Evolutionary conservation across 352 stramenopile species (phyloP).

Genomic region (Pythium pyrilobum): DNA sequence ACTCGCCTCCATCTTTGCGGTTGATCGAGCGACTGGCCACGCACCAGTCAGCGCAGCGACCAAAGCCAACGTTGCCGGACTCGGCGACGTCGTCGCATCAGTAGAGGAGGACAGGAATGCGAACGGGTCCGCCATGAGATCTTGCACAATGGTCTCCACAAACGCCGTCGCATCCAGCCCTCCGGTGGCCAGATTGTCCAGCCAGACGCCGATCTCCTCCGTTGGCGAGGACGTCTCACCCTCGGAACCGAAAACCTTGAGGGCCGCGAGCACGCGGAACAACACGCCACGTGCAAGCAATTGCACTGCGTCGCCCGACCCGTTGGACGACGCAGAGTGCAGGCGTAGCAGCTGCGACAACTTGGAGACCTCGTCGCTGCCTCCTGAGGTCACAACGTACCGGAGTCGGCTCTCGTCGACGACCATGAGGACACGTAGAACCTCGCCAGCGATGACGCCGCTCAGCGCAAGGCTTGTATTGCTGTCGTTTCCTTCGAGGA

Average conservation of each 20-base stretch:
- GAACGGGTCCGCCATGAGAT: slow-evolving; percentile 19
- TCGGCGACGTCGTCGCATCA: background rate
- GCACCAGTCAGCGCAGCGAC: background rate
- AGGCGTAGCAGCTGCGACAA: slow-evolving; percentile 61
- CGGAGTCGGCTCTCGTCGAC: slow-evolving; percentile 52
- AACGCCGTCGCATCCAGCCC: slow-evolving; percentile 18
- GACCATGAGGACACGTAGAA: slow-evolving; percentile 59
- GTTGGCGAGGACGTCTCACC: slow-evolving; percentile 3
- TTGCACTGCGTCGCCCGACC: slow-evolving; percentile 28
- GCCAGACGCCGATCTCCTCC: slow-evolving; percentile 63
- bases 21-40: slow-evolving; percentile 1
- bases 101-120: slow-evolving; percentile 3
- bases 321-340: slow-evolving; percentile 26
- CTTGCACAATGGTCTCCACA: slow-evolving; percentile 18
- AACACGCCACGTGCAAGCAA: slow-evolving; percentile 42
- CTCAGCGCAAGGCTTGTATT: slow-evolving; percentile 23
- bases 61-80: slow-evolving; percentile 10
- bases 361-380: slow-evolving; percentile 33
- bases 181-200: slow-evolving; percentile 45
- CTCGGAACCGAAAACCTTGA: slow-evolving; percentile 49
- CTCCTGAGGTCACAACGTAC: slow-evolving; percentile 38
- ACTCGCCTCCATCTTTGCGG: slow-evolving; percentile 3
- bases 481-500: slow-evolving; percentile 27
- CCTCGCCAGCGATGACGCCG: slow-evolving; percentile 59
- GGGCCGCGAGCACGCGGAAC: slow-evolving; percentile 39